Base-by-base conservation (phyloP, 2,329 filamentous ascomycete genomes). In the Microcyclospora tardicrescens region DNA sequence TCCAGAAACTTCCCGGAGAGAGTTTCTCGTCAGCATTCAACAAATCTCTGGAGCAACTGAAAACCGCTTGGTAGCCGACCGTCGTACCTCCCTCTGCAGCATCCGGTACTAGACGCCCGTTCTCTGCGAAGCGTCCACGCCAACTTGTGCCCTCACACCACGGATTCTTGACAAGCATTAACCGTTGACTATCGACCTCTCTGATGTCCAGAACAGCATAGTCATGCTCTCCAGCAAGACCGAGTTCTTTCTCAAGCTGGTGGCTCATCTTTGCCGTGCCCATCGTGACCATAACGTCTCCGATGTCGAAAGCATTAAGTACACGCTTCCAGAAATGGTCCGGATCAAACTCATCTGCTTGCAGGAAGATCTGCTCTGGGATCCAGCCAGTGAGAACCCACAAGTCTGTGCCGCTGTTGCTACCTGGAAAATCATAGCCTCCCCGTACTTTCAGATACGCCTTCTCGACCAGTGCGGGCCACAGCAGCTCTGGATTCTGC, bases 371-470 rank as follows among this genome's bases (percentile, higher is more conserved):
- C 58, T 98, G 91, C 61, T 98, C 87, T 0, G 91, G 91, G 36
- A 98, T 86, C 91, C 91, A 98, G 24, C 91, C 89, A 0, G 83
- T 93, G 39, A 98, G 63, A 1, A 93, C 81, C 76, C 84, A 93
- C 3, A 98, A 64, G 60, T 98, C 91, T 2, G 89, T 96, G 10
- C 85, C 87, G 1, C 89, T 96, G 58, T 96, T 96, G 54, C 91
- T 96, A 6, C 91, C 91, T 0, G 91, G 89, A 48, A 98, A 98
- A 55, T 98, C 87, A 58, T 98, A 98, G 28, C 91, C 91, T 19
- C 91, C 91, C 40, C 89, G 76, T 10, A 96, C 77, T 64, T 96
- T 98, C 1, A 98, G 67, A 51, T 98, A 98, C 0, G 91, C 91
- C 57, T 98, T 98, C 58, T 98, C 91, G 12, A 96, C 66, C 4